Evolutionary conservation across 768 basidiomycete genomes (phyloP).

Genomic region (Lentinula sp.): DNA sequence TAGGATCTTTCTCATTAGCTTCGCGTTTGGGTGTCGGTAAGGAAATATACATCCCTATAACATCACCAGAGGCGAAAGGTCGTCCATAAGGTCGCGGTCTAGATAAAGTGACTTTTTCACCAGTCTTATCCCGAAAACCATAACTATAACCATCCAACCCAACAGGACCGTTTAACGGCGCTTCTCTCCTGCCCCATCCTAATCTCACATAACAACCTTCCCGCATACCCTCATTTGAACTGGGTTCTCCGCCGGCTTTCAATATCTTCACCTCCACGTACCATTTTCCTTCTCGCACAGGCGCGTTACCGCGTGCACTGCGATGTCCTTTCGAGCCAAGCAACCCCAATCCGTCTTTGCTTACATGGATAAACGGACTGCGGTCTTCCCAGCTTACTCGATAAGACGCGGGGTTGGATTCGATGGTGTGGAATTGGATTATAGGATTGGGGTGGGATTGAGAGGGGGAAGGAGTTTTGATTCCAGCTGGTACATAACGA

Average conservation of each 20-base stretch:
- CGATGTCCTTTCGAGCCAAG: constrained; percentile 86
- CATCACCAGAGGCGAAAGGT: constrained; percentile 75
- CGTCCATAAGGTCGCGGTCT: constrained; percentile 74
- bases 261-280: constrained; percentile 88
- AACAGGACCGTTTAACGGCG: constrained; percentile 87
- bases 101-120: constrained; percentile 86
- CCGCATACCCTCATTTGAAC: constrained; percentile 35
- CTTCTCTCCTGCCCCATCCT: constrained; percentile 90
- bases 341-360: constrained; percentile 70
- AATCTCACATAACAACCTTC: constrained; percentile 83
- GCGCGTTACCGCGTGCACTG: constrained; percentile 84
- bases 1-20: constrained; percentile 53
- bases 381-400: constrained; percentile 92
- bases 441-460: constrained; percentile 28
- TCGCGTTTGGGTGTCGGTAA: constrained; percentile 60
- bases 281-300: constrained; percentile 86
- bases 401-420: constrained; percentile 62
- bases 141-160: constrained; percentile 95
- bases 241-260: constrained; percentile 59
- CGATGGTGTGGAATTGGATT: constrained; percentile 72
- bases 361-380: constrained; percentile 71
- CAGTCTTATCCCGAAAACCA: constrained; percentile 84
- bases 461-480: constrained; percentile 37
- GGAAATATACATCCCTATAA: constrained; percentile 90
- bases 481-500: constrained; percentile 76